phyloP scores from a whole-genome alignment of 2,329 filamentous ascomycete species.

The Nemania serpens region DNA sequence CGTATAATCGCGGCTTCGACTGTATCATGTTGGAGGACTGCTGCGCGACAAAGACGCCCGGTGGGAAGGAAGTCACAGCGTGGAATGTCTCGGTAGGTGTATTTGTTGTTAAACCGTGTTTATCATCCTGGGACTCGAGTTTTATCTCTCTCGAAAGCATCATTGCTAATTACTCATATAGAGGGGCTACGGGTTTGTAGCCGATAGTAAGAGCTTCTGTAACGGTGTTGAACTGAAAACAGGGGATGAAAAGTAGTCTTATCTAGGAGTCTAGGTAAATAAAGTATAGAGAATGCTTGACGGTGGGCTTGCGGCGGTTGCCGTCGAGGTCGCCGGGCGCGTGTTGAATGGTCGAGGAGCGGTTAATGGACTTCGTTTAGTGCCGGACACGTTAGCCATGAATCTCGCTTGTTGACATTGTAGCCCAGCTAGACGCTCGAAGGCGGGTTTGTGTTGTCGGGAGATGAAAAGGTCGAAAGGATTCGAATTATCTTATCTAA shows the following conservation, averaged over 20 bases:
- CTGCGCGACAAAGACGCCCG: constrained; percentile 54
- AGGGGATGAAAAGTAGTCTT: neutral
- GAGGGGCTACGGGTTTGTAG: constrained; percentile 32
- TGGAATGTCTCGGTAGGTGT: constrained; percentile 45
- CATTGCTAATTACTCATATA: constrained; percentile 12
- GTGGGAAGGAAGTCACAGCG: constrained; percentile 44
- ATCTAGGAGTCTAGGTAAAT: neutral
- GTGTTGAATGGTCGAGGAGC: constrained; percentile 37
- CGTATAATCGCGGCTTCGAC: constrained; percentile 60
- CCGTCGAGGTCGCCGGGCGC: constrained; percentile 34
- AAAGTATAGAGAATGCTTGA: neutral
- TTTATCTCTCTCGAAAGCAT: neutral
- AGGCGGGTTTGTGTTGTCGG: too few relatives aligned
- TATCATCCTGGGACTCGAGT: neutral
- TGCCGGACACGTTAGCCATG: constrained; percentile 39
- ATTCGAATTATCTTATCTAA: neutral
- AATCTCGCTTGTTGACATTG: constrained; percentile 41
- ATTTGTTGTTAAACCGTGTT: neutral
- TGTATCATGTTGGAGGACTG: constrained; percentile 59
- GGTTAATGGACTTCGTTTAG: constrained; percentile 34
- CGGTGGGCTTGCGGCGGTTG: constrained; percentile 31
- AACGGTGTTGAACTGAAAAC: neutral
- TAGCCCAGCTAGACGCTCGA: constrained; percentile 32
- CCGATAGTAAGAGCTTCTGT: constrained; percentile 29
- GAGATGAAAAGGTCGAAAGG: neutral